Base-by-base conservation (phyloP, 352 stramenopile genomes). In the Phytophthora parvispora region DNA sequence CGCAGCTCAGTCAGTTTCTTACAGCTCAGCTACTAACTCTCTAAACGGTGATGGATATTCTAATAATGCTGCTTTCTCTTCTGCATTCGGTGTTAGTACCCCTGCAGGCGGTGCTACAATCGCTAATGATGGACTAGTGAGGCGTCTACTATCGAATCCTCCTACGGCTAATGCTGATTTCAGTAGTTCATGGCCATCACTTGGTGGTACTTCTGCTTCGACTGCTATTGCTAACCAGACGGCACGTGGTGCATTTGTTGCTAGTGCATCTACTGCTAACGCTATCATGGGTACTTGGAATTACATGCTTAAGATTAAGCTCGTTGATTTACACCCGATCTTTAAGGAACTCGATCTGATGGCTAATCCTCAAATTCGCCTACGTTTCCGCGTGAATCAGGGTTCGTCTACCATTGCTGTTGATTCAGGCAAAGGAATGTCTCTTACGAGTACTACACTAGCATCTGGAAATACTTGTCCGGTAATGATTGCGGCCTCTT, bases 1-100 rank as follows among this genome's bases (percentile, higher is more conserved):
- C 58, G 56, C 51, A 54, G 57, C 34, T 55, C 61, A 34, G 22
- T 75, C 51, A 6, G 20, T 64, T 13, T 20, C 13, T 10, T 76
- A 53, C 47, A 53, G 25, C 5, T 31, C 43, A 50, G 38, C 1
- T 38, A 29, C 59, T 47, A 25, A 15, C 3, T 42, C 36, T n/a
- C 50, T 24, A 20, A 40, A n/a, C 34, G 64, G 70, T 36, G 70
- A 75, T 50, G 65, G 71, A 3, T 78, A 60, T 28, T 56, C 43
- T 0, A 78, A 78, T 18, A 75, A 47, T 29, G 56, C 42, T 16
- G 29, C 47, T 3, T 64, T 71, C 31, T 50, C 56, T 22, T 36
- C 28, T 8, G 15, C 31, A 9, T 62, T 47, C 10, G 27, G 38
- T 15, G 38, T 45, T 4, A 22, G 55, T 32, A 10, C 43, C 5